Base-by-base conservation (phyloP, 2,329 filamentous ascomycete genomes). In the Lachnellula subtilissima region DNA sequence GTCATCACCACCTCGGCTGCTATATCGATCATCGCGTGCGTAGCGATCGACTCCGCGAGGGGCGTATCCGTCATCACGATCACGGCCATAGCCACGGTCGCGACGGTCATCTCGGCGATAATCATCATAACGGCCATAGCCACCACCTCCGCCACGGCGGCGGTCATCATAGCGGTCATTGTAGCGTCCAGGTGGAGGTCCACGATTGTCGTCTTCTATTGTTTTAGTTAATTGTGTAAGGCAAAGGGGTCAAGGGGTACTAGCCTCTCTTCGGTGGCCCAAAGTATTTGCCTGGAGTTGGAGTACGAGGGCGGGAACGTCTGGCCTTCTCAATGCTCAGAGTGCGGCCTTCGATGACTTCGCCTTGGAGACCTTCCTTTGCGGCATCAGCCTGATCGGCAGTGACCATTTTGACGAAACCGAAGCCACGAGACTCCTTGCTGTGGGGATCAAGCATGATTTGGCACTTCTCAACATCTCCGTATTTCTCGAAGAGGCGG, bases 371-470 rank as follows among this genome's bases (percentile, higher is more conserved):
- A 53, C 89, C 93, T 70, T 97, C 94, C 79, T 94, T 96, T 65
- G 94, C 94, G 65, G 94, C 92, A 74, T 99, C 94, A 62, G 94
- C 94, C 75, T 96, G 89, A 54, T 97, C 93, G 49, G 90, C 84
- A 56, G 91, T 95, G 59, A 91, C 86, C 93, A 99, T 97, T 80
- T 99, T 97, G 73, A 99, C 94, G 78, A 99, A 99, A 55, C 94
- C 94, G 65, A 99, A 99, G 64, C 94, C 94, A 75, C 94, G 94
- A 66, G 93, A 97, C 76, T 99, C 94, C 77, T 96, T 96, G 70
- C 90, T 95, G 75, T 99, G 94, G 60, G 94, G 94, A 71, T 99
- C 94, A 70, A 93, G 86, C 94, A 99, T 99, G 78, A 99, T 99
- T 74, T 97, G 95, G 79, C 93, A 97, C 77, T 95, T 97, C 78